phyloP scores from a whole-genome alignment of 805 yeast species.

The Nadsonia fulvescens region DNA sequence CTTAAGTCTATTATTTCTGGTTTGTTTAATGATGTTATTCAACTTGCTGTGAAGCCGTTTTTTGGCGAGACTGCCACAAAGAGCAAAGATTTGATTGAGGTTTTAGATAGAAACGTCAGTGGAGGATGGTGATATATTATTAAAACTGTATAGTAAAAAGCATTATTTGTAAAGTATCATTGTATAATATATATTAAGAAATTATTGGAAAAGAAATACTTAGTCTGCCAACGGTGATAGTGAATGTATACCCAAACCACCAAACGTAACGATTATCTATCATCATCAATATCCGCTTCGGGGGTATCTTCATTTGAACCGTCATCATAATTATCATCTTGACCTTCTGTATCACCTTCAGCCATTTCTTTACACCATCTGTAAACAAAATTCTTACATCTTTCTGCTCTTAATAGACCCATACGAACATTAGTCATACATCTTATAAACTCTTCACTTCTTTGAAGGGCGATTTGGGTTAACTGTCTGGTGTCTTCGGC shows the following conservation, averaged over 20 bases:
- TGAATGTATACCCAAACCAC: too few relatives aligned
- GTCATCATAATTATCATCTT: constrained; percentile 18
- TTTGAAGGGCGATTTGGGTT: constrained; percentile 62
- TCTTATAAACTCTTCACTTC: constrained; percentile 72
- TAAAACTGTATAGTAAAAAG: too few relatives aligned
- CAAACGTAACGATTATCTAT: too few relatives aligned
- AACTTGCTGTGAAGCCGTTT: constrained; percentile 32
- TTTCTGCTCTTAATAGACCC: constrained; percentile 62
- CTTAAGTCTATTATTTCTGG: constrained; percentile 53
- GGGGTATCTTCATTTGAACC: constrained; percentile 3
- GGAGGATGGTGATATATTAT: constrained; percentile 4
- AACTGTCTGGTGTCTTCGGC: constrained; percentile 58
- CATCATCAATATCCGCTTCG: constrained; percentile 17
- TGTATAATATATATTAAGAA: too few relatives aligned
- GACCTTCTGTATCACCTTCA: constrained; percentile 36
- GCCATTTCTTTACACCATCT: constrained; percentile 80
- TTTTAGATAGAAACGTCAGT: constrained; percentile 1
- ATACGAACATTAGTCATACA: constrained; percentile 56
- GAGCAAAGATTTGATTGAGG: neutral
- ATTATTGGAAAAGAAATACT: too few relatives aligned
- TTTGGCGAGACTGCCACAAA: constrained; percentile 4
- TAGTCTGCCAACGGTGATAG: too few relatives aligned
- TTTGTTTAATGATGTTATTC: constrained; percentile 41
- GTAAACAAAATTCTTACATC: constrained; percentile 48
- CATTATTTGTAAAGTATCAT: too few relatives aligned